Evolutionary conservation across 345 rosid species (phyloP).

Genomic region (Populus simonii): DNA sequence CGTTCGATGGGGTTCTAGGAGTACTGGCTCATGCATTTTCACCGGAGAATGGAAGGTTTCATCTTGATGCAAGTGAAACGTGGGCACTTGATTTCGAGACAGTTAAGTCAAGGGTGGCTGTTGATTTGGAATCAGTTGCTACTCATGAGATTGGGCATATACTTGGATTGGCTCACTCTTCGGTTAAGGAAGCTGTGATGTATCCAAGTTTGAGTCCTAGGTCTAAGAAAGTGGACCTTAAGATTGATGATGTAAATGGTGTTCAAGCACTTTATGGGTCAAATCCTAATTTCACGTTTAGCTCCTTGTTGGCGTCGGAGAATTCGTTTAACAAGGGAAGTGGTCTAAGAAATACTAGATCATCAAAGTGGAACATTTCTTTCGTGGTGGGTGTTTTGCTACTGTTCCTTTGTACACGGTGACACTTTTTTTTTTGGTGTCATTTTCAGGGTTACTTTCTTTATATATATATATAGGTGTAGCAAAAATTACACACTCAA

Average conservation of each 20-base stretch:
- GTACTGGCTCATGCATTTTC: constrained; percentile 85
- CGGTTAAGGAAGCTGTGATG: constrained; percentile 84
- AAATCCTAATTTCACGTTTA: constrained; percentile 65
- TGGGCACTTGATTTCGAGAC: constrained; percentile 64
- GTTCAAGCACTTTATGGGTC: constrained; percentile 66
- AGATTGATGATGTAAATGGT: constrained; percentile 82
- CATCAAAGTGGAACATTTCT: constrained; percentile 32
- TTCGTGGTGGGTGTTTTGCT: constrained; percentile 28
- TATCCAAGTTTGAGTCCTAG: constrained; percentile 77
- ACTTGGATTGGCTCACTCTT: constrained; percentile 75
- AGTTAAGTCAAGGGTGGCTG: constrained; percentile 51
- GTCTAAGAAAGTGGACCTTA: constrained; percentile 58
- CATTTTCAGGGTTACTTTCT: not conserved
- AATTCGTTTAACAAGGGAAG: constrained; percentile 42
- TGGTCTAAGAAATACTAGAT: constrained; percentile 5
- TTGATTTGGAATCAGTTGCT: constrained; percentile 93
- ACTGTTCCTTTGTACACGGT: constrained; percentile 11
- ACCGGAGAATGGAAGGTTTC: constrained; percentile 80
- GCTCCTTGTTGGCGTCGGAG: constrained; percentile 55
- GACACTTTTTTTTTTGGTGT: not conserved
- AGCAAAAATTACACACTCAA: not conserved
- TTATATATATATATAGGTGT: not conserved
- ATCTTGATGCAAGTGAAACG: constrained; percentile 72
- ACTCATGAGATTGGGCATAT: constrained; percentile 94
- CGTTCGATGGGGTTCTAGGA: constrained; percentile 88